A percentile compares a stretch with the other conserved stretches of the same genome.
phyloP scores from a whole-genome alignment of 2,329 filamentous ascomycete genomes.

The Monilinia aucupariae region DNA sequence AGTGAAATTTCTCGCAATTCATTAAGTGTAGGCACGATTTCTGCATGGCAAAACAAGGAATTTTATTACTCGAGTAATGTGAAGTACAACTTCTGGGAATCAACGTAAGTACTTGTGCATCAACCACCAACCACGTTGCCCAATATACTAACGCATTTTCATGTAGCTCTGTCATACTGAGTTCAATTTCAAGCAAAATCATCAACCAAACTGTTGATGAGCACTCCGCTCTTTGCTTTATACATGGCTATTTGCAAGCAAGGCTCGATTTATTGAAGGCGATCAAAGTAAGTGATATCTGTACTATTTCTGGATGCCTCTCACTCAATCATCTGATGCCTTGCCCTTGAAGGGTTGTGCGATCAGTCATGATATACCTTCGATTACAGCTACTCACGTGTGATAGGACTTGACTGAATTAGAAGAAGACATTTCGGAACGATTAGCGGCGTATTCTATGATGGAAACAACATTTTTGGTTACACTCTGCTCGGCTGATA shows the following conservation, averaged over 20 bases:
- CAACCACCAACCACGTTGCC: neutral
- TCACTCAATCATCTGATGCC: neutral
- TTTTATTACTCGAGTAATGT: slow-evolving; percentile 23
- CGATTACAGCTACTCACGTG: slow-evolving; percentile 16
- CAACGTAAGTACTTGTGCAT: slow-evolving; percentile 32
- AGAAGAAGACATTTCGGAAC: slow-evolving; percentile 50
- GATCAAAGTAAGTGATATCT: slow-evolving; percentile 28
- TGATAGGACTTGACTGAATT: slow-evolving; percentile 50
- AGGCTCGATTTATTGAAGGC: slow-evolving; percentile 47
- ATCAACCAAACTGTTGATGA: slow-evolving; percentile 27
- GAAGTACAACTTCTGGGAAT: slow-evolving; percentile 35
- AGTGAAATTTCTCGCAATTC: slow-evolving; percentile 31
- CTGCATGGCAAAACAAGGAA: slow-evolving; percentile 26
- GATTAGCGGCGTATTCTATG: slow-evolving; percentile 47
- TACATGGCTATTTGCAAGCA: slow-evolving; percentile 53
- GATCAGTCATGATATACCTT: neutral
- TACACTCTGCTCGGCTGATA: slow-evolving; percentile 58
- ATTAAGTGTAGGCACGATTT: slow-evolving; percentile 27
- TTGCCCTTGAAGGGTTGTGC: neutral
- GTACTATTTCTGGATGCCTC: neutral
- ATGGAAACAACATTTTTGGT: slow-evolving; percentile 59
- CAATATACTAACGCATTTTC: neutral
- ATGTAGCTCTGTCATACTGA: slow-evolving; percentile 31
- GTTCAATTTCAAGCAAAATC: slow-evolving; percentile 30
- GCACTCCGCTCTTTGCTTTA: slow-evolving; percentile 33